Evolutionary conservation across 768 basidiomycete genomes (phyloP).

Genomic region (Rhizopogon rudus): DNA sequence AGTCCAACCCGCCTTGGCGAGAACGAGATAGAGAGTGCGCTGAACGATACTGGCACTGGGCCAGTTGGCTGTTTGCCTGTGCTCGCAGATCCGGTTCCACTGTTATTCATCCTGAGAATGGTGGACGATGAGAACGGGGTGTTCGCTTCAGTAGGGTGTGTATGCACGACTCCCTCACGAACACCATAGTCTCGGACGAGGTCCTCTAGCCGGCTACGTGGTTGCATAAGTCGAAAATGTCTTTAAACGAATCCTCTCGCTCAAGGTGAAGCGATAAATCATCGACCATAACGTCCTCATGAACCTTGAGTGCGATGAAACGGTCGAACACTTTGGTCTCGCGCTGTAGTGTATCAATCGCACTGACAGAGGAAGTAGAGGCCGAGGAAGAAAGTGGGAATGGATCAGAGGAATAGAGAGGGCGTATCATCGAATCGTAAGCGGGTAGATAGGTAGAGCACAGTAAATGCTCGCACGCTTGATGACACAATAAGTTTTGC

Average conservation of each 20-base stretch:
- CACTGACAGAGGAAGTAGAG: slow-evolving; percentile 16
- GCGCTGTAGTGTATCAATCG: slow-evolving; percentile 51
- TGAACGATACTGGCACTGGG: slow-evolving; percentile 27
- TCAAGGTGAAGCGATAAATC: slow-evolving; percentile 72
- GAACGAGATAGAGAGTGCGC: slow-evolving; percentile 33
- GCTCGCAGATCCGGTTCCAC: slow-evolving; percentile 3
- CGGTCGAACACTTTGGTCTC: slow-evolving; percentile 73
- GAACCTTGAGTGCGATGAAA: slow-evolving; percentile 76
- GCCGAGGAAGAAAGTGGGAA: slow-evolving; percentile 48
- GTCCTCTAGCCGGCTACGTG: slow-evolving; percentile 72
- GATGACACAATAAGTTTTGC: not conserved
- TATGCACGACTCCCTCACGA: slow-evolving; percentile 31
- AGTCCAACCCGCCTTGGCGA: slow-evolving; percentile 35
- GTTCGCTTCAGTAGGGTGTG: not conserved
- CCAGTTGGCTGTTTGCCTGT: not conserved
- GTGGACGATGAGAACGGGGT: slow-evolving; percentile 2
- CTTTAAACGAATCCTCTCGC: slow-evolving; percentile 70
- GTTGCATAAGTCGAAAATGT: slow-evolving; percentile 76
- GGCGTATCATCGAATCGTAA: slow-evolving; percentile 57
- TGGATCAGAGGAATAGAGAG: slow-evolving; percentile 74
- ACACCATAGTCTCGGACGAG: slow-evolving; percentile 46
- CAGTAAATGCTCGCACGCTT: slow-evolving; percentile 79
- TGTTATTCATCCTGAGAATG: not conserved
- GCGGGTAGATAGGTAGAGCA: slow-evolving; percentile 68
- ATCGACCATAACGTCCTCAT: slow-evolving; percentile 74